Evolutionary conservation across 441 rosid species (phyloP), one percentile per base, ranked within the genome.

Genomic region (Geranium incanum): DNA sequence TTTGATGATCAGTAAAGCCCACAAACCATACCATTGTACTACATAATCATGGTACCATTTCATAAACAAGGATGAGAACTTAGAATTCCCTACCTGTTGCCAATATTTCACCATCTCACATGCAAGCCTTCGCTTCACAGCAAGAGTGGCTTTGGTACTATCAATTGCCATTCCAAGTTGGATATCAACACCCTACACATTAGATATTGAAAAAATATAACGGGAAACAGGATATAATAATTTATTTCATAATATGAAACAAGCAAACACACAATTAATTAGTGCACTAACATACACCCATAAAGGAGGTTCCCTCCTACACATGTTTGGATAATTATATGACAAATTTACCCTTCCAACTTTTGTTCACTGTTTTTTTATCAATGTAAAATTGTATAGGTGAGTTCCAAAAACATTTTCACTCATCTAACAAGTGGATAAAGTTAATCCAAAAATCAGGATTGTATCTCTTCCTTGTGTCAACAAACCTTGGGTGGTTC

Each of bases 151-250:
- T 81, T 95, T 95, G 69, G 93, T 80, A 74, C 97, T 93, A 83
- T 86, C 97, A 74, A 95, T 95, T 72, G 99, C 99, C 91, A 93
- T 82, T 68, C 99, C 99, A 18, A 95, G 99, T 83, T 95, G 99
- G 80, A 95, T 86, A 73, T 95, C 98, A 76, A 88, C 93, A 84
- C 95, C 87, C 99, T 95, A 50, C 18, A 86, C 67, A 76, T 74
- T 57, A 76, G 50, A 76, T 66, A 80, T 60, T 36, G 66, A 18
- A 68, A 68, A 39, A 67, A 52, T 48, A 6, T 45, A 37, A 72
- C 62, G 63, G 60, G 52, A 1, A 13, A 38, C 41, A 38, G 41
- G 8, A 38, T 12, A 52, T 12, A n/a, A 52, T 12, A 4, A 52
- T 52, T 13, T 52, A 52, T 52, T 52, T 52, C 59, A 45, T 45